A percentile compares a stretch with the other conserved stretches of the same genome.
Conservation (phyloP, 208 protist genomes). For the Trypanosoma rangeli region DNA sequence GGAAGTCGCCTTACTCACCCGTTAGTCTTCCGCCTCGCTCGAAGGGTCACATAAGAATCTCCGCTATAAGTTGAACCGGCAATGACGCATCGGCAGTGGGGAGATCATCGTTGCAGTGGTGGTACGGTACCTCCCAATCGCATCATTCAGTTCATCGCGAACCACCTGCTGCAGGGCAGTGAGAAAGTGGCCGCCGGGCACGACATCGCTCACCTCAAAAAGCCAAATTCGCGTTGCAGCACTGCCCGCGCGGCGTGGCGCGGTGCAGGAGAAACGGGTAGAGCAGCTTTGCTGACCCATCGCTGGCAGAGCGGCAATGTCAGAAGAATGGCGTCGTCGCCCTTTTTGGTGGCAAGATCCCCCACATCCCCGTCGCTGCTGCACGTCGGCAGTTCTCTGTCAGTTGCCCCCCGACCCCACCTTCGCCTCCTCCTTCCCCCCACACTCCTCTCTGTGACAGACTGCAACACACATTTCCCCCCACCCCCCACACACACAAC, state of each 20-base stretch:
- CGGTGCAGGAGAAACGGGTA: not conserved
- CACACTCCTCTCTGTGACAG: too few relatives aligned
- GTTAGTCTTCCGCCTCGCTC: not conserved
- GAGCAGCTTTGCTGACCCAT: not conserved
- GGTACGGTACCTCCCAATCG: conserved; percentile 4
- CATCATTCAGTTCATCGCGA: conserved; percentile 7
- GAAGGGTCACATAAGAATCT: conserved; percentile 1
- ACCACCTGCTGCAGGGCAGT: conserved; percentile 4
- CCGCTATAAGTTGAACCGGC: not conserved
- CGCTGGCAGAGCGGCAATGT: not conserved
- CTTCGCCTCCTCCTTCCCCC: too few relatives aligned
- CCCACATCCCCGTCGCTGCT: not conserved
- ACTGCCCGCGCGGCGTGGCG: too few relatives aligned
- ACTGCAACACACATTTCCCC: too few relatives aligned
- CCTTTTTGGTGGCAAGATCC: too few relatives aligned
- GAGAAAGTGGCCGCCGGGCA: not conserved
- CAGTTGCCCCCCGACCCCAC: too few relatives aligned
- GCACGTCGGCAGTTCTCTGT: not conserved
- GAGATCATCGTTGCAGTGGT: not conserved
- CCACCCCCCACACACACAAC: too few relatives aligned
- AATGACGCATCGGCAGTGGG: not conserved
- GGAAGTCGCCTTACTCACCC: not conserved
- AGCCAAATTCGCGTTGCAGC: too few relatives aligned
- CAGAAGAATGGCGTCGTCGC: not conserved
- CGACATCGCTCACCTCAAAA: too few relatives aligned